These are phyloP conservation scores for Diaporthe capsici DNA, from an alignment of 2,329 filamentous ascomycete genomes.

Conservation along the genomic window DNA sequence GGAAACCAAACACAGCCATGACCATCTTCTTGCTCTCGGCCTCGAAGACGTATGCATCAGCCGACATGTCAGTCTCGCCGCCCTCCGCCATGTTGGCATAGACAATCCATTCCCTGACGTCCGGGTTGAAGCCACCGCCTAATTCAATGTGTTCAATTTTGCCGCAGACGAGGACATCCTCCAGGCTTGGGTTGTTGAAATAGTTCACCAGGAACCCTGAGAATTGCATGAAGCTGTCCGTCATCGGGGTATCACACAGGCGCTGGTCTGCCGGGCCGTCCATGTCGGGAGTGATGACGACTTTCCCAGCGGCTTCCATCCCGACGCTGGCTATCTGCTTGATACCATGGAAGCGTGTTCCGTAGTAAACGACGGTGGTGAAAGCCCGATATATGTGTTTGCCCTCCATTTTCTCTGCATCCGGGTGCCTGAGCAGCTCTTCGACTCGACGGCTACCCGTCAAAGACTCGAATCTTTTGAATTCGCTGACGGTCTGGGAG, in stretches of 20 bases:
- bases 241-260: background rate
- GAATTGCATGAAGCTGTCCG: background rate
- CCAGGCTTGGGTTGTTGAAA: background rate
- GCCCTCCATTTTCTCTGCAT: background rate
- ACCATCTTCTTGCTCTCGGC: background rate
- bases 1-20: background rate
- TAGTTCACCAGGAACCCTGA: background rate
- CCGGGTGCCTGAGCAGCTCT: background rate
- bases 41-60: background rate
- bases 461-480: background rate
- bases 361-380: background rate
- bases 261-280: too few relatives aligned
- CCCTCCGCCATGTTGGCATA: background rate
- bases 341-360: background rate
- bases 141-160: background rate
- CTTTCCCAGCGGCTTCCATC: background rate
- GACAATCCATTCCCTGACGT: background rate
- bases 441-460: background rate
- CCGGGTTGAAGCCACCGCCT: background rate
- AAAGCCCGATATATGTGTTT: background rate
- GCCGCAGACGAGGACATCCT: background rate
- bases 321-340: background rate
- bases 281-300: too few relatives aligned
- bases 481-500: too few relatives aligned
- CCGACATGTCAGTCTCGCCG: background rate